Evolutionary conservation across 164 flowering plant genomes (phyloP).

Genomic region (Liriodendron chinense): DNA sequence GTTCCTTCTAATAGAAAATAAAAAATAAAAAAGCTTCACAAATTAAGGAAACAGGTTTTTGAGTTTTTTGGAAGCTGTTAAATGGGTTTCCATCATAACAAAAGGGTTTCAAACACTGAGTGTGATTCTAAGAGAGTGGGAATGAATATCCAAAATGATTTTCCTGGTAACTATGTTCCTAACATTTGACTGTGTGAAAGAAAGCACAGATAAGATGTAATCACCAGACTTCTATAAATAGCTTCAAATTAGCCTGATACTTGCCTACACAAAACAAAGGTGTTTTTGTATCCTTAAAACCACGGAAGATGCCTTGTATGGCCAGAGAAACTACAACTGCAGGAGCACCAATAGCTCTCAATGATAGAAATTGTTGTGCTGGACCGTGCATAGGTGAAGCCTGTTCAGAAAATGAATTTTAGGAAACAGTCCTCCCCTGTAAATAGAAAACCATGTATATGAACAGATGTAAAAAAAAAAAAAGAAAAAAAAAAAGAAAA

Average conservation of each 20-base stretch:
- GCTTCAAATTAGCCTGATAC: constrained; percentile 23
- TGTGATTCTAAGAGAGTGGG: too few relatives aligned
- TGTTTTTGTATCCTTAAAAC: constrained; percentile 90
- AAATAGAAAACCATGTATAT: constrained; percentile 11
- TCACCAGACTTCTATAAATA: neutral
- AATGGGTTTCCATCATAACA: too few relatives aligned
- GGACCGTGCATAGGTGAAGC: constrained; percentile 70
- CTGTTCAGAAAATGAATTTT: constrained; percentile 40
- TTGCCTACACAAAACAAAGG: constrained; percentile 87
- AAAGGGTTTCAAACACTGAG: too few relatives aligned
- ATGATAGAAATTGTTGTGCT: constrained; percentile 65
- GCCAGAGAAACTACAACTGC: constrained; percentile 88
- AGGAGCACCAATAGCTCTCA: constrained; percentile 91
- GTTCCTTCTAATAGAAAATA: too few relatives aligned
- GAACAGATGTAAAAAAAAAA: neutral
- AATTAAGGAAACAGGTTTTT: too few relatives aligned
- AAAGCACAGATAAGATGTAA: too few relatives aligned
- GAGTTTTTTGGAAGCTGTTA: too few relatives aligned
- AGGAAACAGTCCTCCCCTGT: constrained; percentile 18
- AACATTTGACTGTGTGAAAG: neutral
- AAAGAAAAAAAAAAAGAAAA: neutral
- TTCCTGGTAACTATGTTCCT: neutral
- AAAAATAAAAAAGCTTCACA: too few relatives aligned
- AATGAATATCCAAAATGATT: neutral
- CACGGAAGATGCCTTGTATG: constrained; percentile 86